Evolutionary conservation across 75 land plant species (phyloP).

Genomic region (Ceratopteris richardii): DNA sequence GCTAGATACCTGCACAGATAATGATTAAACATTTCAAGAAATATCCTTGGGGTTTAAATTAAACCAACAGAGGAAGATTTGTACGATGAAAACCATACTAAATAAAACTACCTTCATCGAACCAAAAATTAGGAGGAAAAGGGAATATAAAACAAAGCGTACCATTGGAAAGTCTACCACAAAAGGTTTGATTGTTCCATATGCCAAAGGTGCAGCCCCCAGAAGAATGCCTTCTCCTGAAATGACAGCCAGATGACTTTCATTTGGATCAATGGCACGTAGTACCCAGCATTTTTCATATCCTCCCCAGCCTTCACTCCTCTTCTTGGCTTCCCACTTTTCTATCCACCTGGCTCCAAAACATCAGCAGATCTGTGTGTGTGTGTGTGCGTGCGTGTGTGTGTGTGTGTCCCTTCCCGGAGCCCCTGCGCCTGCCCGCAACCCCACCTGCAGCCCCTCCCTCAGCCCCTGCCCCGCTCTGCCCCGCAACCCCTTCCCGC

Average conservation of each 20-base stretch:
- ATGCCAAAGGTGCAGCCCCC: constrained; percentile 8
- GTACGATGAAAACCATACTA: no score
- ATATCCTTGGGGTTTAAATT: no score
- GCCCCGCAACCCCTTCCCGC: no score
- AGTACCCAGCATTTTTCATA: constrained; percentile 17
- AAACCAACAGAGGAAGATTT: no score
- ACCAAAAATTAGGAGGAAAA: no score
- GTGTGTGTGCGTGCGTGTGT: no score
- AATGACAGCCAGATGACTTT: not conserved
- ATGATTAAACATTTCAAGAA: not conserved
- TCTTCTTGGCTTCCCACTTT: constrained; percentile 5
- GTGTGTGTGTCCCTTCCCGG: no score
- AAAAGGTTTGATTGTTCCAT: constrained; percentile 3
- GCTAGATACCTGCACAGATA: constrained; percentile 5
- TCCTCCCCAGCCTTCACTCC: constrained; percentile 11
- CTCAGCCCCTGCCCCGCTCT: no score
- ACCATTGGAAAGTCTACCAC: constrained; percentile 8
- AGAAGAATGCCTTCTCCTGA: constrained; percentile 9
- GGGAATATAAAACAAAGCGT: not conserved
- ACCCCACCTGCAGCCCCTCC: no score
- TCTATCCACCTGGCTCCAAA: not conserved
- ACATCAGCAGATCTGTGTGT: no score
- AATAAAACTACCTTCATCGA: no score
- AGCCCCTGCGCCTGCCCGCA: no score
- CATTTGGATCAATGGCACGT: not conserved